Evolutionary conservation across 257 asterid species (phyloP), one percentile per base, ranked within the genome.

Genomic region (Echites panduratus): DNA sequence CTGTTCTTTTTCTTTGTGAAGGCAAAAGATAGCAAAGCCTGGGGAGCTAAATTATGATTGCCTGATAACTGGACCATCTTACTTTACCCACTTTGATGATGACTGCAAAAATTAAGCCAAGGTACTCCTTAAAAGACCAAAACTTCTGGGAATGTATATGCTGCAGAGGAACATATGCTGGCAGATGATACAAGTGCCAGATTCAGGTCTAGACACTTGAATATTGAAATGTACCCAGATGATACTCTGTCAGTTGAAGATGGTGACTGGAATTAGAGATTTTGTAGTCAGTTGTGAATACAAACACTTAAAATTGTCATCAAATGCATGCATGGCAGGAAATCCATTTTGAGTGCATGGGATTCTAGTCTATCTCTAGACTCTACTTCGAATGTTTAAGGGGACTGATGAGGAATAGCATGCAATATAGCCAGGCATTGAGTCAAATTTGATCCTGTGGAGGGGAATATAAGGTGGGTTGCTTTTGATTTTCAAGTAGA

Each of bases 11-110:
- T n/a, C n/a, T n/a, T n/a, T n/a, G n/a, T 78, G 70, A 44, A 88
- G 96, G 96, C 96, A 90, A 81, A 90, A 83, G 54, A 45, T 64
- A 58, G 95, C 93, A 11, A 86, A 79, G 79, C 96, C 92, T 5
- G 96, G 95, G 17, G 95, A 90, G 71, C 85, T 90, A 26, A 87
- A 88, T 70, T 90, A 88, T 38, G 88, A 88, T 62, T 84, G 90
- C 70, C 75, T 59, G 77, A 85, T 77, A 45, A 90, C 92, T 8
- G 95, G 96, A 68, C 89, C 96, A 27, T 85, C 95, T 5, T 90
- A 88, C 82, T 90, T 90, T 48, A 90, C 95, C 48, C 96, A 88
- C 82, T 88, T 90, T 43, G 75, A 70, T 35, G 78, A 85, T 66
- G 81, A 85, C 48, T 59, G 38, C 27, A 52, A 66, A 27, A 75